Percentiles rank a stretch among this genome's conserved stretches.
Conservation (phyloP, 768 basidiomycete species). For the Termitomyces eurrhizus region DNA sequence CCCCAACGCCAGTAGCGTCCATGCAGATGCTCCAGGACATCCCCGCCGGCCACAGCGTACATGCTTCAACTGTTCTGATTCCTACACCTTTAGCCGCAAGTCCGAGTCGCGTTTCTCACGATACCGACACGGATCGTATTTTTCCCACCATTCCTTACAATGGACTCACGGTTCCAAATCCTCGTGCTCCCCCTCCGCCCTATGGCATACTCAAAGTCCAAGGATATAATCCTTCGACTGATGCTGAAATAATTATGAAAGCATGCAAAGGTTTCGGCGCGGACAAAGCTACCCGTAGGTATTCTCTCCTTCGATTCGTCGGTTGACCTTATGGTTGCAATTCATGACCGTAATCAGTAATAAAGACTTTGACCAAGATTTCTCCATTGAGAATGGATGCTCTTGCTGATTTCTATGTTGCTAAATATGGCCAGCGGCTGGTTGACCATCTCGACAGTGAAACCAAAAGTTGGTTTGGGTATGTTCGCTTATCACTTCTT, state of each 20-base stretch:
- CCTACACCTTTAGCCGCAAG: neutral
- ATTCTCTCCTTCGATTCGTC: neutral
- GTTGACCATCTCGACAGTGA: constrained; percentile 24
- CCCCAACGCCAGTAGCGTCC: neutral
- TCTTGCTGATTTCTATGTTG: constrained; percentile 27
- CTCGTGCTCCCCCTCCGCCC: constrained; percentile 20
- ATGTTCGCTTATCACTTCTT: constrained; percentile 5
- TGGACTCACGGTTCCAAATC: constrained; percentile 27
- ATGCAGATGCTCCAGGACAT: neutral
- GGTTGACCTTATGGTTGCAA: neutral
- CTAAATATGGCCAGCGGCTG: constrained; percentile 27
- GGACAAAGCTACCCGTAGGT: constrained; percentile 29
- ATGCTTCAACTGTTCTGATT: constrained; percentile 12
- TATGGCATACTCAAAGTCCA: constrained; percentile 24
- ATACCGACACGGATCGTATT: neutral
- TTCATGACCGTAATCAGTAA: constrained; percentile 20
- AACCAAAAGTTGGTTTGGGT: constrained; percentile 30
- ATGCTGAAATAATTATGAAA: constrained; percentile 28
- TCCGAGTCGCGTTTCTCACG: neutral
- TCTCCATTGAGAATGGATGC: constrained; percentile 30
- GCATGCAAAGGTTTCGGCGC: constrained; percentile 24
- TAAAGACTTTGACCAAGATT: constrained; percentile 25
- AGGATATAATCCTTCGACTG: constrained; percentile 29
- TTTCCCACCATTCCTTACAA: constrained; percentile 18
- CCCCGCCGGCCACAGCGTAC: neutral